Base-by-base conservation (phyloP, 148 eudicot species). In the Simmondsia chinensis region DNA sequence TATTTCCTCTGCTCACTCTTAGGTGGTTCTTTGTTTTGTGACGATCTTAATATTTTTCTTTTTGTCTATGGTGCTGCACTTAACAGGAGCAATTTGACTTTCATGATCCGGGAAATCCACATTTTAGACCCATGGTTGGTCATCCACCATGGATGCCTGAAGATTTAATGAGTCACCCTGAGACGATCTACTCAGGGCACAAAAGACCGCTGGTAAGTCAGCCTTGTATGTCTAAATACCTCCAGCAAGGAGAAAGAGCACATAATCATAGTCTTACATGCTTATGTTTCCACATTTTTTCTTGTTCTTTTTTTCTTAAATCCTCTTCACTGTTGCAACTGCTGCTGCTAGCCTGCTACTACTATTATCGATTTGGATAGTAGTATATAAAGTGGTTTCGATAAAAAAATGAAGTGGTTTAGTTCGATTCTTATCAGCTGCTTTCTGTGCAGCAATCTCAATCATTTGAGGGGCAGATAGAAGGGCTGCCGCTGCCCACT, bases 71-170 rank as follows among this genome's bases (percentile, higher is more conserved):
- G 12, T 13, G 28, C 13, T 43, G 4, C n/a, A 40, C 13, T 43
- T 12, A 30, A 34, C 77, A 89, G 95, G 97, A 85, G 18, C 93
- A 61, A 29, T 48, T 73, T 56, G 97, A 85, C 35, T 60, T 50
- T 39, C 69, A 44, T 45, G 84, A 80, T 48, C 38, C 66, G 59
- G 68, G 75, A 50, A 72, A 77, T 25, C 73, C 75, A 22, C 84
- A 73, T 14, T 61, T 68, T 28, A 68, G 67, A 63, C 63, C 61
- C 30, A 48, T 64, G 46, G 80, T 64, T 11, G 70, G 61, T 29
- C 54, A 77, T 57, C 31, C 83, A 43, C 58, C 71, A 28, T 75
- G 83, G 83, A 59, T 50, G 44, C 65, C 60, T 46, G 83, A 71
- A 51, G 82, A 83, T 20, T 13, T 41, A 4, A 15, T 61, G 48